phyloP scores from a whole-genome alignment of 495 filamentous ascomycete species.

The Annulohypoxylon nitens region DNA sequence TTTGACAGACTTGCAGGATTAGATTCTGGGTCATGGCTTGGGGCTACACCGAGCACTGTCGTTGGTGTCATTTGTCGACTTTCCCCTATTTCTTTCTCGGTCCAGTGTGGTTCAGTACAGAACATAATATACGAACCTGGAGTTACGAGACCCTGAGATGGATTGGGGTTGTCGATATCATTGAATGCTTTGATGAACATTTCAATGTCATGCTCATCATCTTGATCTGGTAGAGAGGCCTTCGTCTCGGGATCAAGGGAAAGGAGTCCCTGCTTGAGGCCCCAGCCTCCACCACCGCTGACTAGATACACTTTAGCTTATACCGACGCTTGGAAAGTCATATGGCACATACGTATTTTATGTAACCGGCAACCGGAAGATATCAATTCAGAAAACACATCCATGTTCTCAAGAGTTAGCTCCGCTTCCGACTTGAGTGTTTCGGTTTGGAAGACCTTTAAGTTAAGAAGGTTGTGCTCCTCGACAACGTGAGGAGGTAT shows the following conservation, averaged over 20 bases:
- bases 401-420: slow-evolving; percentile 29
- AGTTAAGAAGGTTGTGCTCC: slow-evolving; percentile 31
- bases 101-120: slow-evolving; percentile 54
- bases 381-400: slow-evolving; percentile 48
- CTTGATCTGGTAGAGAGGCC: slow-evolving; percentile 48
- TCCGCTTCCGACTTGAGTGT: slow-evolving; percentile 44
- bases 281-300: slow-evolving; percentile 93
- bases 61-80: slow-evolving; percentile 22
- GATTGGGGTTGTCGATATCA: slow-evolving; percentile 39
- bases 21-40: slow-evolving; percentile 32
- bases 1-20: not conserved
- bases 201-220: slow-evolving; percentile 49
- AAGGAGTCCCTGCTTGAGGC: slow-evolving; percentile 83
- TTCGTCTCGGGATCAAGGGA: slow-evolving; percentile 80
- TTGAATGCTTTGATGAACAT: slow-evolving; percentile 50
- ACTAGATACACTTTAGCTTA: slow-evolving; percentile 59
- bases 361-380: slow-evolving; percentile 68
- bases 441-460: slow-evolving; percentile 33
- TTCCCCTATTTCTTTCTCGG: slow-evolving; percentile 25
- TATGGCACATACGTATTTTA: slow-evolving; percentile 66
- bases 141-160: slow-evolving; percentile 52
- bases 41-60: slow-evolving; percentile 38
- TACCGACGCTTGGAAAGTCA: not conserved
- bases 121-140: slow-evolving; percentile 65
- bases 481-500: slow-evolving; percentile 56